These are phyloP conservation scores for Solanum dulcamara DNA, from an alignment of 257 asterid species.

Conservation along the genomic window DNA sequence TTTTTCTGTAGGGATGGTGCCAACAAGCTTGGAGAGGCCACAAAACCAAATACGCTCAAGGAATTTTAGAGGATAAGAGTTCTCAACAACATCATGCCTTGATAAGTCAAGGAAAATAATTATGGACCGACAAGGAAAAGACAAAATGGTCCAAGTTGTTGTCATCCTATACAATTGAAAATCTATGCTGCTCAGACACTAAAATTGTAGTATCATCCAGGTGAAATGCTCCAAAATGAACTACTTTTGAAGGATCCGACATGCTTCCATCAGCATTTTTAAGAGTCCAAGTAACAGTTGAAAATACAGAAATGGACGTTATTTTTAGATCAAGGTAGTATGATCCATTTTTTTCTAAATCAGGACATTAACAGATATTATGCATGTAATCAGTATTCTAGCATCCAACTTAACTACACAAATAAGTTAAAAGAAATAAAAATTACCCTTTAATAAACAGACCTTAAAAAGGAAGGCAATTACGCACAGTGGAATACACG, in stretches of 20 bases:
- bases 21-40: neutral
- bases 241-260: neutral
- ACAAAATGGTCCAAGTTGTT: neutral
- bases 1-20: neutral
- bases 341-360: neutral
- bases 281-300: neutral
- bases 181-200: neutral
- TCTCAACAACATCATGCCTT: neutral
- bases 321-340: neutral
- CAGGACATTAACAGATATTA: neutral
- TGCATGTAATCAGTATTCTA: neutral
- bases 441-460: neutral
- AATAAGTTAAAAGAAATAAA: neutral
- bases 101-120: neutral
- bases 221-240: neutral
- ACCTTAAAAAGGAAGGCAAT: constrained; percentile 79
- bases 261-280: accelerated
- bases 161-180: neutral
- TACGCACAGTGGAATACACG: constrained; percentile 71
- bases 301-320: neutral
- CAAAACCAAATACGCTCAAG: neutral
- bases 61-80: neutral
- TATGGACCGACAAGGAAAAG: neutral
- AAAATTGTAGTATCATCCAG: neutral
- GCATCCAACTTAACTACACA: neutral